A percentile compares a stretch with the other conserved stretches of the same genome.
phyloP scores from a whole-genome alignment of 768 basidiomycete genomes.

The Paxillus involutus region DNA sequence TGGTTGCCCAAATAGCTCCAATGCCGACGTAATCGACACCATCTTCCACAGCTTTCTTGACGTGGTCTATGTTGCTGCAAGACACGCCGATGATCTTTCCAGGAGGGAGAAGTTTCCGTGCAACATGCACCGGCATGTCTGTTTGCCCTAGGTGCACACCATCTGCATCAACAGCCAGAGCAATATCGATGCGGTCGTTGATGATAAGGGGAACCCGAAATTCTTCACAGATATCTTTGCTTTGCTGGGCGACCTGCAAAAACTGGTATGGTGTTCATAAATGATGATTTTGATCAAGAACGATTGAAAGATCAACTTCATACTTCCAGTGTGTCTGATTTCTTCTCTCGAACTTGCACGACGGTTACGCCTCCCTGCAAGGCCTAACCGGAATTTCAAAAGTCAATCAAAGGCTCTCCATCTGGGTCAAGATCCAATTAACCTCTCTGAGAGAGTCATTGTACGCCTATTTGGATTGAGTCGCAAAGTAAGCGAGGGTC shows the following conservation, averaged over 20 bases:
- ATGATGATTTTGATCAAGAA: neutral
- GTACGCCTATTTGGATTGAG: slow-evolving; percentile 51
- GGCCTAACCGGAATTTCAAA: slow-evolving; percentile 43
- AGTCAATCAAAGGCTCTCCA: neutral
- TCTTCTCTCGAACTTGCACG: slow-evolving; percentile 89
- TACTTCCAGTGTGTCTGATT: slow-evolving; percentile 77
- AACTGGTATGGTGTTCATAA: slow-evolving; percentile 48
- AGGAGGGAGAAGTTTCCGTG: slow-evolving; percentile 64
- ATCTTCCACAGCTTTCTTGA: slow-evolving; percentile 56
- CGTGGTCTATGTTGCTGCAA: slow-evolving; percentile 68
- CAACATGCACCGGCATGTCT: slow-evolving; percentile 73
- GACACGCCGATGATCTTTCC: slow-evolving; percentile 79
- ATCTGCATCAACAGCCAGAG: slow-evolving; percentile 69
- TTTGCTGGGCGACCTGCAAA: slow-evolving; percentile 65
- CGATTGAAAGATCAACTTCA: slow-evolving; percentile 18
- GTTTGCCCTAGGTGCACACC: slow-evolving; percentile 91
- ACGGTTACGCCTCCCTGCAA: slow-evolving; percentile 86
- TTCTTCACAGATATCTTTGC: slow-evolving; percentile 70
- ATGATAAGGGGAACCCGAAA: slow-evolving; percentile 84
- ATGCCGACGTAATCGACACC: slow-evolving; percentile 87
- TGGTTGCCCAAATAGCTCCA: slow-evolving; percentile 80
- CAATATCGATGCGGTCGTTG: slow-evolving; percentile 87
- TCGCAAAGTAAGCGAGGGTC: neutral
- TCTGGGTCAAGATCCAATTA: neutral
- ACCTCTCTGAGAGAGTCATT: slow-evolving; percentile 76